Conservation (phyloP, 2,329 filamentous ascomycete genomes). For the Grosmannia penicillata region DNA sequence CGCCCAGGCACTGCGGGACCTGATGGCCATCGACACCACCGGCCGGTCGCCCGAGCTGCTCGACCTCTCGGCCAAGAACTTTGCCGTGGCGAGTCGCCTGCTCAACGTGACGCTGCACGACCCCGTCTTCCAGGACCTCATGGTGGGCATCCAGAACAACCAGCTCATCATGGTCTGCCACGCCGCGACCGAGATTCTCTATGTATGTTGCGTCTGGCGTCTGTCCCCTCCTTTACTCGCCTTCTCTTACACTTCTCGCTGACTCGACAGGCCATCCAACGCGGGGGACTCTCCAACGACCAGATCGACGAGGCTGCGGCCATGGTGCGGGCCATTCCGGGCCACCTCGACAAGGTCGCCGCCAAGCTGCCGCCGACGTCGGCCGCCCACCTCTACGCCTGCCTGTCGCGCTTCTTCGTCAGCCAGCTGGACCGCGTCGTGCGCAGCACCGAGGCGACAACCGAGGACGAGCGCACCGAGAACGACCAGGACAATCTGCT, state of each 20-base stretch:
- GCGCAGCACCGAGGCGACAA: conserved; percentile 5
- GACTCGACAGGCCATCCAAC: conserved; percentile 6
- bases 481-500: conserved; percentile 8
- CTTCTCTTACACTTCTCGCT: not conserved
- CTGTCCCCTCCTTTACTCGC: not conserved
- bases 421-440: conserved; percentile 10
- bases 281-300: conserved; percentile 6
- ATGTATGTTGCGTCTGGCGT: not conserved
- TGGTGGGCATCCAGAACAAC: conserved; percentile 14
- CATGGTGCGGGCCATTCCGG: conserved; percentile 8
- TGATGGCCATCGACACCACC: conserved; percentile 8
- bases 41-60: conserved; percentile 9
- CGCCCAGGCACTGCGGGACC: conserved; percentile 13
- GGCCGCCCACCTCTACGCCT: conserved; percentile 9
- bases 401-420: conserved; percentile 9
- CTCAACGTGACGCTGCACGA: conserved; percentile 10
- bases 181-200: conserved; percentile 12
- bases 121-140: conserved; percentile 8
- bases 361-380: conserved; percentile 9
- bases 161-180: conserved; percentile 15
- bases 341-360: conserved; percentile 9
- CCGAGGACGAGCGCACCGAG: conserved; percentile 4
- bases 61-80: conserved; percentile 7
- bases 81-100: conserved; percentile 9
- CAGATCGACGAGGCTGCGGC: conserved; percentile 7